These are phyloP conservation scores for Tylopilus plumbeoviolaceoides DNA, from an alignment of 768 basidiomycete species.

Conservation along the genomic window DNA sequence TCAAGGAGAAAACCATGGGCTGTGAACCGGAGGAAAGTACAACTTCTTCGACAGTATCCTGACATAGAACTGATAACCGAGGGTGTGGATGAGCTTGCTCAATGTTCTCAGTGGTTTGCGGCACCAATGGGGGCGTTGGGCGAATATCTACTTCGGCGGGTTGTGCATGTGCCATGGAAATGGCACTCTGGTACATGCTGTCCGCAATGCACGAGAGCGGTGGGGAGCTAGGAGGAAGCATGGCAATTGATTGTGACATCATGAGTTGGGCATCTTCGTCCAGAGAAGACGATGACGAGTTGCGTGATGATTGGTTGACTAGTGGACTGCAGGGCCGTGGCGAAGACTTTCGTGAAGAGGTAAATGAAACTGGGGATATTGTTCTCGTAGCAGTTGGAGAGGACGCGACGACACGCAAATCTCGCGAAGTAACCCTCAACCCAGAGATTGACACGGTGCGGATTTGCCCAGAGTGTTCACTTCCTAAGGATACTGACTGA, in stretches of 20 bases:
- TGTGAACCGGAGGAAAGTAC: slow-evolving; percentile 61
- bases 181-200: slow-evolving; percentile 78
- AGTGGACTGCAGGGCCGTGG: slow-evolving; percentile 2
- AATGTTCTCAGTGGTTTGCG: neutral
- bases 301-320: slow-evolving; percentile 33
- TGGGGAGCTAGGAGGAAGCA: slow-evolving; percentile 46
- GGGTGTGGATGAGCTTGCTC: slow-evolving; percentile 4
- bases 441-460: slow-evolving; percentile 57
- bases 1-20: slow-evolving; percentile 54
- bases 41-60: slow-evolving; percentile 35
- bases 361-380: slow-evolving; percentile 25
- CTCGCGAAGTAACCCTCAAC: slow-evolving; percentile 48
- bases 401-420: slow-evolving; percentile 32
- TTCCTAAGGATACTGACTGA: slow-evolving; percentile 14
- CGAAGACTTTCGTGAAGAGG: slow-evolving; percentile 13
- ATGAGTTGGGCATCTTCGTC: slow-evolving; percentile 62
- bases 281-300: slow-evolving; percentile 55
- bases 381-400: slow-evolving; percentile 21
- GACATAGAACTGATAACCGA: slow-evolving; percentile 6
- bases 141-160: neutral
- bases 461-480: slow-evolving; percentile 20
- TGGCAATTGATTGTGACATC: slow-evolving; percentile 75
- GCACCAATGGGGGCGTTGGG: neutral
- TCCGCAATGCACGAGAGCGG: slow-evolving; percentile 51
- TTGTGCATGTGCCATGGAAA: slow-evolving; percentile 35